A percentile compares a stretch with the other conserved stretches of the same genome.
Evolutionary conservation across 805 yeast species (phyloP).

Genomic region (Nakazawaea peltata): DNA sequence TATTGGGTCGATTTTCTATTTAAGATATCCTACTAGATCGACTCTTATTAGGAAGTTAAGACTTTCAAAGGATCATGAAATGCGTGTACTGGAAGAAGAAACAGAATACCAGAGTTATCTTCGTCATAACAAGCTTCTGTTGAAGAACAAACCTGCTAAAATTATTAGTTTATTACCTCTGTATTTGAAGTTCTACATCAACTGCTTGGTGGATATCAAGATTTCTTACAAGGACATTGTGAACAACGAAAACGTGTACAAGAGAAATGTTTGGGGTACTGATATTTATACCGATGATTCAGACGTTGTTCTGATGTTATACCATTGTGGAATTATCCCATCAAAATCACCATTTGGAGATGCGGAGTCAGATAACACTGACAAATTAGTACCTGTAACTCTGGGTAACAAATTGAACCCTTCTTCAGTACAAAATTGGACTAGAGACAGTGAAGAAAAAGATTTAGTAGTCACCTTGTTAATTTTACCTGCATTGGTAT

Average conservation of each 20-base stretch:
- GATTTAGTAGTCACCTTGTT: conserved; percentile 53
- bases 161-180: conserved; percentile 23
- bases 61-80: conserved; percentile 14
- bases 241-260: conserved; percentile 31
- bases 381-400: background rate
- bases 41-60: conserved; percentile 19
- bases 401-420: conserved; percentile 31
- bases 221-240: conserved; percentile 39
- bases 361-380: conserved; percentile 3
- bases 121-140: conserved; percentile 12
- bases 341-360: conserved; percentile 21
- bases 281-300: conserved; percentile 93
- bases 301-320: conserved; percentile 65
- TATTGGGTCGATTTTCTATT: conserved; percentile 52
- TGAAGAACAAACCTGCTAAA: conserved; percentile 21
- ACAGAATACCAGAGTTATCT: conserved; percentile 7
- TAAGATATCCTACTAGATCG: conserved; percentile 42
- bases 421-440: conserved; percentile 23
- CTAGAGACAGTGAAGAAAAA: conserved; percentile 17
- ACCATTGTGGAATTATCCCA: conserved; percentile 64
- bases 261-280: conserved; percentile 78
- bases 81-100: conserved; percentile 12
- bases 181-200: conserved; percentile 29
- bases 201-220: conserved; percentile 44
- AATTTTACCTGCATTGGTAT: conserved; percentile 60